Percentiles rank a stretch among this genome's conserved stretches.
phyloP scores from a whole-genome alignment of 805 yeast species.

The Cyberlindnera bimundalis region DNA sequence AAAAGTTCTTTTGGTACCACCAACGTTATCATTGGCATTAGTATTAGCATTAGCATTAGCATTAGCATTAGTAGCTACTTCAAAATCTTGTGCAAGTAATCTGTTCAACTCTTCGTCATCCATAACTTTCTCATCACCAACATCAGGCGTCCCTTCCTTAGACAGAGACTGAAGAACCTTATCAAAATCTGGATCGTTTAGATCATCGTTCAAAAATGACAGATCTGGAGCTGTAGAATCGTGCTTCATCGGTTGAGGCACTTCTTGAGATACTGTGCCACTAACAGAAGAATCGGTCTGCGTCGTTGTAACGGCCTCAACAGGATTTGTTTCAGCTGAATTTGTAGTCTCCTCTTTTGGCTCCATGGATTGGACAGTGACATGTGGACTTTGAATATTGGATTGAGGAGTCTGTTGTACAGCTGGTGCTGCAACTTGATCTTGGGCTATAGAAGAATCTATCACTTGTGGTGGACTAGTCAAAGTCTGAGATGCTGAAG shows the following conservation, averaged over 20 bases:
- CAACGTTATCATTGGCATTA: too few relatives aligned
- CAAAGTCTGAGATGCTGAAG: neutral
- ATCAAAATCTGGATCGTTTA: slow-evolving; percentile 28
- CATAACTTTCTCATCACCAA: slow-evolving; percentile 16
- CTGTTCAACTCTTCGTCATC: slow-evolving; percentile 29
- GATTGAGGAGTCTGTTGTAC: neutral
- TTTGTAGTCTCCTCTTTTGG: neutral
- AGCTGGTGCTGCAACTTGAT: too few relatives aligned
- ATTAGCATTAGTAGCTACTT: neutral
- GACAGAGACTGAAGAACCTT: slow-evolving; percentile 27
- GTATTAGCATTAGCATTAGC: too few relatives aligned
- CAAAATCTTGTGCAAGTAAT: slow-evolving; percentile 22
- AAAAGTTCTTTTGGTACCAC: slow-evolving; percentile 9
- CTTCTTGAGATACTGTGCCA: too few relatives aligned
- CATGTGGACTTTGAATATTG: too few relatives aligned
- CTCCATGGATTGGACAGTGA: neutral
- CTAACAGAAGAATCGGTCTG: too few relatives aligned
- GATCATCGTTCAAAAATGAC: slow-evolving; percentile 8
- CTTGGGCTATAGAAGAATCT: neutral
- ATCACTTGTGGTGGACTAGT: neutral
- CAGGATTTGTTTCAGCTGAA: too few relatives aligned
- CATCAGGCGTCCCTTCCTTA: slow-evolving; percentile 28
- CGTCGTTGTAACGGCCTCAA: too few relatives aligned
- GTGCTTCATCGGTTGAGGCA: neutral
- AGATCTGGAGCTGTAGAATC: neutral